Evolutionary conservation across 106 monocot genomes (phyloP).

Genomic region (Narthecium ossifragum): DNA sequence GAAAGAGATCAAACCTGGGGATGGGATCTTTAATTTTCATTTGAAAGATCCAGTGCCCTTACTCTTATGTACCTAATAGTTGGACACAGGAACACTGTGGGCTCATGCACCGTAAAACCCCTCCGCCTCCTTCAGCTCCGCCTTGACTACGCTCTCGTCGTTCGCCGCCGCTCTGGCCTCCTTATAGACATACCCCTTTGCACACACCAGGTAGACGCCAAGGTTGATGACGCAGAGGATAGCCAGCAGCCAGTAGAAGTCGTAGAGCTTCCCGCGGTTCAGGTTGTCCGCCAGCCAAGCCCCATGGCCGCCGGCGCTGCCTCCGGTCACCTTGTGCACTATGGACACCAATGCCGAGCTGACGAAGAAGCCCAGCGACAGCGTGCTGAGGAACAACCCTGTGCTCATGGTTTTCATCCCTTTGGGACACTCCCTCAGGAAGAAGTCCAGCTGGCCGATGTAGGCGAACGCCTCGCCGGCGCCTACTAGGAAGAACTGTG

Average conservation of each 20-base stretch:
- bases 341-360: constrained; percentile 16
- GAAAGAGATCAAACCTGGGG: no score
- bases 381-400: constrained; percentile 19
- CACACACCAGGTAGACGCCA: constrained; percentile 10
- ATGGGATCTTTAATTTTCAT: no score
- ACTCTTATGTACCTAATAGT: no score
- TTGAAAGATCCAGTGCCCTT: no score
- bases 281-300: constrained; percentile 36
- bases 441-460: constrained; percentile 30
- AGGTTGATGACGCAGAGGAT: constrained; percentile 24
- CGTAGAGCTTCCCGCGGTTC: constrained; percentile 29
- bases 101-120: constrained; percentile 5
- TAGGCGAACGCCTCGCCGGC: constrained; percentile 23
- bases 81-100: background rate
- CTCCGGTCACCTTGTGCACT: background rate
- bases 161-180: background rate
- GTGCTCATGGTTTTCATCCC: constrained; percentile 35
- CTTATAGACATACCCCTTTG: constrained; percentile 32
- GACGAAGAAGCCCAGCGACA: constrained; percentile 24
- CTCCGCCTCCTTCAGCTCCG: constrained; percentile 1
- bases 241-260: constrained; percentile 43
- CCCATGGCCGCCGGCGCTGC: constrained; percentile 3
- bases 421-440: constrained; percentile 23
- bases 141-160: background rate
- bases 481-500: constrained; percentile 22